Evolutionary conservation across 1,284 basidiomycete species (phyloP).

Genomic region (Schizophyllum amplum): DNA sequence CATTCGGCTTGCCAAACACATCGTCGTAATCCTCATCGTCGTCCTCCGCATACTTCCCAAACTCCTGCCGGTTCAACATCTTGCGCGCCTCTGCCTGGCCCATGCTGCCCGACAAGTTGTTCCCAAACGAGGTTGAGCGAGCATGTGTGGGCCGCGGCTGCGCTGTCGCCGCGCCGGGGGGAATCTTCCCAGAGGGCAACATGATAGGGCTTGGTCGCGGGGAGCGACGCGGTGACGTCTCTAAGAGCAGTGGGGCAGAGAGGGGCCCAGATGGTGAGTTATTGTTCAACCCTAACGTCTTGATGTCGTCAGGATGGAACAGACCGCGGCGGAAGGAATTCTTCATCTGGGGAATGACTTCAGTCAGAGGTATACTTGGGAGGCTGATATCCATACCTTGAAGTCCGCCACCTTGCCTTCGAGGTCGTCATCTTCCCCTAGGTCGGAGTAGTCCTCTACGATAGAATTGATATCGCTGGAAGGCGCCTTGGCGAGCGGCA

Average conservation of each 20-base stretch:
- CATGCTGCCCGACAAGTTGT: slow-evolving; percentile 37
- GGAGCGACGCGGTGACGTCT: slow-evolving; percentile 11
- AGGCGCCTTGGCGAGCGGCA: slow-evolving; percentile 54
- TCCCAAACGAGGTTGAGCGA: slow-evolving; percentile 51
- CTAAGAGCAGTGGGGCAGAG: slow-evolving; percentile 10
- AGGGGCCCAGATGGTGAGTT: slow-evolving; percentile 48
- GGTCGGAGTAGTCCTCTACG: slow-evolving; percentile 86
- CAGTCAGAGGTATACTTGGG: neutral
- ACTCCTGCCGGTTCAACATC: slow-evolving; percentile 46
- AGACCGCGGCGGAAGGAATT: slow-evolving; percentile 65
- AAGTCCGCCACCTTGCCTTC: slow-evolving; percentile 75
- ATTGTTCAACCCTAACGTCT: slow-evolving; percentile 45
- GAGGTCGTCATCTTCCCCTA: slow-evolving; percentile 70
- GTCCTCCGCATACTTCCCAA: slow-evolving; percentile 79
- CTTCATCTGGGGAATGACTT: slow-evolving; percentile 41
- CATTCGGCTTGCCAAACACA: slow-evolving; percentile 74
- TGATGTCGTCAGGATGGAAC: slow-evolving; percentile 85
- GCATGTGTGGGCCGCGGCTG: slow-evolving; percentile 32
- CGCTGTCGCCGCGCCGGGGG: slow-evolving; percentile 7
- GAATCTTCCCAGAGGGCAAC: slow-evolving; percentile 4
- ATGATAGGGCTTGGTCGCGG: slow-evolving; percentile 31
- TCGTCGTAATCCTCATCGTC: slow-evolving; percentile 88
- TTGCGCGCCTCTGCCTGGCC: slow-evolving; percentile 54
- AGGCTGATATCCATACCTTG: slow-evolving; percentile 41
- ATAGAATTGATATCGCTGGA: slow-evolving; percentile 54